These are phyloP conservation scores for Pichia sp. DNA, from an alignment of 1,139 yeast species.

Conservation along the genomic window DNA sequence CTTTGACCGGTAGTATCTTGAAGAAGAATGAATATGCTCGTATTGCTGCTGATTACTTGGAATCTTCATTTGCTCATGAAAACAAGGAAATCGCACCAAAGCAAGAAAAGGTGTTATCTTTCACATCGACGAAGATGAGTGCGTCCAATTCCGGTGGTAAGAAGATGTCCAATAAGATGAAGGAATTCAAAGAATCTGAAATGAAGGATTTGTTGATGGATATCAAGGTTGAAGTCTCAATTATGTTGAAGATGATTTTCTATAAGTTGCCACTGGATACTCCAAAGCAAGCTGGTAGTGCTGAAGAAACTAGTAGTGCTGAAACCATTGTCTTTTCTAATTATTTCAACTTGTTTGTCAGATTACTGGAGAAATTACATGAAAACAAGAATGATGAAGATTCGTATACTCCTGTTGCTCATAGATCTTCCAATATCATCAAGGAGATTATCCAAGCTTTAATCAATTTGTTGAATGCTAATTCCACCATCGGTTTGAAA, in stretches of 20 bases:
- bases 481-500: constrained; percentile 75
- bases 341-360: constrained; percentile 68
- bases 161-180: constrained; percentile 16
- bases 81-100: not conserved
- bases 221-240: constrained; percentile 64
- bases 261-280: constrained; percentile 59
- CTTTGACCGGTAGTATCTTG: constrained; percentile 54
- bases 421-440: constrained; percentile 55
- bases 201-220: constrained; percentile 57
- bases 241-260: constrained; percentile 54
- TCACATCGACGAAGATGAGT: not conserved
- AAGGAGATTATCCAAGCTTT: constrained; percentile 69
- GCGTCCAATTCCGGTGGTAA: constrained; percentile 2
- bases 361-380: constrained; percentile 65
- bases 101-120: constrained; percentile 10
- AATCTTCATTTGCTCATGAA: constrained; percentile 44
- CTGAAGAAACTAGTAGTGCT: constrained; percentile 34
- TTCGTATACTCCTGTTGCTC: constrained; percentile 31
- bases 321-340: constrained; percentile 68
- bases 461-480: constrained; percentile 67
- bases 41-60: constrained; percentile 67
- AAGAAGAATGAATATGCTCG: constrained; percentile 62
- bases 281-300: constrained; percentile 33
- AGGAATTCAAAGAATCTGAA: constrained; percentile 39
- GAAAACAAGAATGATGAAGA: constrained; percentile 25